Percentiles rank a stretch among this genome's conserved stretches.
phyloP scores from a whole-genome alignment of 1,139 yeast genomes.

The Eremothecium coryli region DNA sequence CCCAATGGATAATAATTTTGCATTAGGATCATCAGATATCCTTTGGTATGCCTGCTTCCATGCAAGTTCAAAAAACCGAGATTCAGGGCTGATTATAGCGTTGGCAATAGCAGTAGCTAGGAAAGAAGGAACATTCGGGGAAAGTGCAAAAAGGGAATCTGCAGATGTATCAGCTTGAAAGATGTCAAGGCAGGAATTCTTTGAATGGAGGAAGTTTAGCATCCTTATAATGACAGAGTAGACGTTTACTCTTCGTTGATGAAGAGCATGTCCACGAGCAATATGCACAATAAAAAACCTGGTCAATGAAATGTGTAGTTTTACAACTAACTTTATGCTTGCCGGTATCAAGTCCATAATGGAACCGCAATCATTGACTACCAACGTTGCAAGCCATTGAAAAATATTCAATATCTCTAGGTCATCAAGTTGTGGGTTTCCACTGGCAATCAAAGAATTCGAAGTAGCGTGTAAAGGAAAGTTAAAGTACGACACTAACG shows the following conservation, averaged over 20 bases:
- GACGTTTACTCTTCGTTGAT: conserved; percentile 54
- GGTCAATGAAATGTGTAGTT: conserved; percentile 59
- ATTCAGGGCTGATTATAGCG: conserved; percentile 73
- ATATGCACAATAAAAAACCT: conserved; percentile 58
- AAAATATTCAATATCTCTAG: conserved; percentile 61
- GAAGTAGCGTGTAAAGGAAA: conserved; percentile 31
- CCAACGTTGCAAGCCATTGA: conserved; percentile 54
- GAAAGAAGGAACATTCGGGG: conserved; percentile 70
- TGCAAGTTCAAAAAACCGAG: conserved; percentile 44
- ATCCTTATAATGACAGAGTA: conserved; percentile 64
- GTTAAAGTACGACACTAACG: conserved; percentile 49
- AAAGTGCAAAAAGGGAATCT: conserved; percentile 23
- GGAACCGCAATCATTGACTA: conserved; percentile 30
- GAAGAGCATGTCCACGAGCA: conserved; percentile 46
- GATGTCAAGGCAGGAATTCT: conserved; percentile 57
- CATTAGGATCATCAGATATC: conserved; percentile 9
- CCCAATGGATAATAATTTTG: conserved; percentile 13
- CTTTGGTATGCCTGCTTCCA: conserved; percentile 23
- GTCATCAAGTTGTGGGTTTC: conserved; percentile 35
- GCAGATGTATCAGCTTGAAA: conserved; percentile 34
- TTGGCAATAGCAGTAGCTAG: conserved; percentile 72
- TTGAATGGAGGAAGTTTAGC: conserved; percentile 55
- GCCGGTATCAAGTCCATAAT: conserved; percentile 57
- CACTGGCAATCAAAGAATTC: conserved; percentile 16
- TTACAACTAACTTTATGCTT: conserved; percentile 57